Base-by-base conservation (phyloP, 2,329 filamentous ascomycete species). In the Fusarium concolor region DNA sequence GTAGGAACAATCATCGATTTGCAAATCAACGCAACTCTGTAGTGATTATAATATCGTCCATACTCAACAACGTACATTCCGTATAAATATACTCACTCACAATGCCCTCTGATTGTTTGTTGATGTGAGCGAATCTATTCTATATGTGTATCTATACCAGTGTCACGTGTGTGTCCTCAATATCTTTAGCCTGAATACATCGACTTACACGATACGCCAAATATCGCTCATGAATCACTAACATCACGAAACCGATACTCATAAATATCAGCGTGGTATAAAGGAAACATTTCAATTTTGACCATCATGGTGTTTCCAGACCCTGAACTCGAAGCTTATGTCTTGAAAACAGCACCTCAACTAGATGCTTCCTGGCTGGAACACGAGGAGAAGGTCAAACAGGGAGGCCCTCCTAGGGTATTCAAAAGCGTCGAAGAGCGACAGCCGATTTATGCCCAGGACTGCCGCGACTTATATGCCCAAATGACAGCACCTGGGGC, bases 301-400 rank as follows among this genome's bases (percentile, higher is more conserved):
- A 12, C 5, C 24, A 56, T 12, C 10, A 74, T 74, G 71, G 8
- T 22, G 4, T 62, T 66, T 33, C 67, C 70, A 18, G 62, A 61
- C 17, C 52, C 66, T 6, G 54, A 65, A 6, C 62, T 77, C 5
- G 50, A 70, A 22, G 41, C 43, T 3, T 75, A 78, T 44, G 65
- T 74, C 43, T 73, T 81, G 33, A 33, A 67, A 14, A 65, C 62
- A 8, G 77, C 79, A 9, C 82, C 82, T 10, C 76, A 77, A 5
- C 67, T 83, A 10, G 75, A 83, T 63, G 75, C 77, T 18, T 77
- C 72, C 42, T 85, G 82, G 81, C 58, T 81, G 10, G 71, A 74
- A 24, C 76, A 79, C 66, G 81, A 84, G 65, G 60, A 76, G 28
- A 68, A 75, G 14, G 39, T 65, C 39, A 70, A 68, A 56, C 54